Evolutionary conservation across 2,329 filamentous ascomycete genomes (phyloP).

Genomic region (Aspergillus unguis): DNA sequence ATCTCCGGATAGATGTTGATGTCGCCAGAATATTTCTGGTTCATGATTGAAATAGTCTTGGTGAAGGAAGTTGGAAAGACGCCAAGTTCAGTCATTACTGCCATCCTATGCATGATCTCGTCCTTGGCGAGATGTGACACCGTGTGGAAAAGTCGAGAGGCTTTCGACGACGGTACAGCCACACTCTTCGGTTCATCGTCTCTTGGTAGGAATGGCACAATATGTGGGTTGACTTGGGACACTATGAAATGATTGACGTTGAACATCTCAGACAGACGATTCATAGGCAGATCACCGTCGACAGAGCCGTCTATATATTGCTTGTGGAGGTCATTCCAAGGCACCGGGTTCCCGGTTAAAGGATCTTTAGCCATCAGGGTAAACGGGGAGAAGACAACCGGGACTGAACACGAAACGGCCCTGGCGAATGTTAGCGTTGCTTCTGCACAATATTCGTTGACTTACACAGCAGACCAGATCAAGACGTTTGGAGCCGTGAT

Average conservation of each 20-base stretch:
- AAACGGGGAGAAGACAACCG: slow-evolving; percentile 76
- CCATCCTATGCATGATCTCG: slow-evolving; percentile 75
- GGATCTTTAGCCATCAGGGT: slow-evolving; percentile 82
- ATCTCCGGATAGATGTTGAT: slow-evolving; percentile 90
- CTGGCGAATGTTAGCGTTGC: slow-evolving; percentile 29
- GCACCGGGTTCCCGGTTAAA: slow-evolving; percentile 68
- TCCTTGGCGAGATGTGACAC: slow-evolving; percentile 72
- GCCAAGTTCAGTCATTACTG: slow-evolving; percentile 75
- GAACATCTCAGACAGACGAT: slow-evolving; percentile 86
- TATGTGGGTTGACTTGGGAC: slow-evolving; percentile 92
- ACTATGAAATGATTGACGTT: slow-evolving; percentile 99
- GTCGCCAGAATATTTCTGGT: slow-evolving; percentile 88
- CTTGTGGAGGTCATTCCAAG: slow-evolving; percentile 83
- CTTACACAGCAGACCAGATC: slow-evolving; percentile 87
- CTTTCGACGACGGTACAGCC: slow-evolving; percentile 30
- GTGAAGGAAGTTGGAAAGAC: slow-evolving; percentile 74
- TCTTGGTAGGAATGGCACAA: slow-evolving; percentile 77
- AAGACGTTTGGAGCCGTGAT: slow-evolving; percentile 90
- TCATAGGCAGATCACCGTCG: slow-evolving; percentile 91
- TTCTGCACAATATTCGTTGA: slow-evolving; percentile 10
- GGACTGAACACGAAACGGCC: slow-evolving; percentile 91
- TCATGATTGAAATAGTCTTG: slow-evolving; percentile 76
- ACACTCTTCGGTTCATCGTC: slow-evolving; percentile 55
- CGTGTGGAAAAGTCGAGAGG: slow-evolving; percentile 59
- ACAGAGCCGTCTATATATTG: slow-evolving; percentile 93